Evolutionary conservation across 2,329 filamentous ascomycete species (phyloP).

Genomic region (Diaporthe destruens): DNA sequence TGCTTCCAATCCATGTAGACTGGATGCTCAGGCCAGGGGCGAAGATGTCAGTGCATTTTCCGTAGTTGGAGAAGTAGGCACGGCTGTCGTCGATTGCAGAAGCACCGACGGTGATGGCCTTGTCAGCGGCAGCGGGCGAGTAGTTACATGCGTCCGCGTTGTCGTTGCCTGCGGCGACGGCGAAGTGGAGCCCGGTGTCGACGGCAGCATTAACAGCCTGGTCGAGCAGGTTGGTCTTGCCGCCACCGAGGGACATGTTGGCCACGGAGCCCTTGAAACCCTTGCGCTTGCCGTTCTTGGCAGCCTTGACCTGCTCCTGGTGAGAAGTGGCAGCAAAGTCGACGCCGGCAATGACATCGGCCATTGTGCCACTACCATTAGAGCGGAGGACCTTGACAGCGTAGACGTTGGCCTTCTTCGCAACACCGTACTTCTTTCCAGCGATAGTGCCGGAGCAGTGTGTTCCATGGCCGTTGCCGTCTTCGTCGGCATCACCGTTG

Average conservation of each 20-base stretch:
- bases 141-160: constrained; percentile 99
- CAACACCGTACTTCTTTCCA: constrained; percentile 98
- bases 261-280: constrained; percentile 98
- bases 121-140: constrained; percentile 91
- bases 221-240: constrained; percentile 94
- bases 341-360: constrained; percentile 97
- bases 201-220: constrained; percentile 95
- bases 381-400: constrained; percentile 98
- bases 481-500: constrained; percentile 82
- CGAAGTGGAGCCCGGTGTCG: constrained; percentile 92
- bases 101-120: constrained; percentile 95
- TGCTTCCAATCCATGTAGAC: constrained; percentile 98
- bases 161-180: constrained; percentile 98
- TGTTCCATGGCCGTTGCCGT: constrained; percentile 98
- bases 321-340: constrained; percentile 92
- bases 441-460: constrained; percentile 99
- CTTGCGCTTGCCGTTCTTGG: constrained; percentile 91
- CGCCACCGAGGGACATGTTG: constrained; percentile 99
- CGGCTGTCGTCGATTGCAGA: constrained; percentile 94
- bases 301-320: constrained; percentile 77
- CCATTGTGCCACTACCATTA: constrained; percentile 98
- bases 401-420: constrained; percentile 97
- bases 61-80: constrained; percentile 99
- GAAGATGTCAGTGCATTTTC: constrained; percentile 99
- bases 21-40: constrained; percentile 96